Base-by-base conservation (phyloP, 2,329 filamentous ascomycete genomes). In the Trichoderma sp. region DNA sequence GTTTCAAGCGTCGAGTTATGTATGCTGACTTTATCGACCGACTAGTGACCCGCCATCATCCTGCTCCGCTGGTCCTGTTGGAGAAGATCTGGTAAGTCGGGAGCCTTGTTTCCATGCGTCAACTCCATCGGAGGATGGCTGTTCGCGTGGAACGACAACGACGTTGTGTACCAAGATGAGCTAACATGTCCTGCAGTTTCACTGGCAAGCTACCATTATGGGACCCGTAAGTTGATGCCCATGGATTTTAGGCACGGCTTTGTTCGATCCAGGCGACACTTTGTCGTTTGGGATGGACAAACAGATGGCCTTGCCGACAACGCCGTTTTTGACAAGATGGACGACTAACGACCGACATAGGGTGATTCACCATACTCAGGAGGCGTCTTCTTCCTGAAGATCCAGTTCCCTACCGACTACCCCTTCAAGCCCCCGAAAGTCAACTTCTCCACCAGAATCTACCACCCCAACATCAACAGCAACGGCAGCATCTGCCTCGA, bases 191-290 rank as follows among this genome's bases (percentile, higher is more conserved):
- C 51, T 72, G 79, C 79, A 99, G 95, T 99, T 99, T 83, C 96
- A 98, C 91, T 99, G 96, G 96, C 96, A 99, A 91, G 96, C 96
- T 80, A 99, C 96, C 68, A 99, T 99, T 83, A 99, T 99, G 96
- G 96, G 96, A 85, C 96, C 96, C 83, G 94, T 97, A 91, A 90
- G 93, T 80, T 77, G 7, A 69, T 43, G 36, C 4, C 65, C 36
- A 12, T 11, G 11, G 4, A 51, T 21, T 12, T 43, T 14, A n/a
- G 4, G 43, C 43, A n/a, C 3, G 8, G 18, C 39, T 28, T 34
- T 58, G 15, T 21, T 24, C 39, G 62, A 60, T 28, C 34, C 43
- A 32, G 11, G 8, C 30, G 21, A 14, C 43, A n/a, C 34, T 51
- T 66, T 30, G 58, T 26, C 15, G n/a, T 51, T 51, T 36, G 63